A percentile compares a stretch with the other conserved stretches of the same genome.
Evolutionary conservation across 257 asterid genomes (phyloP).

Genomic region (Solanum habrochaites): DNA sequence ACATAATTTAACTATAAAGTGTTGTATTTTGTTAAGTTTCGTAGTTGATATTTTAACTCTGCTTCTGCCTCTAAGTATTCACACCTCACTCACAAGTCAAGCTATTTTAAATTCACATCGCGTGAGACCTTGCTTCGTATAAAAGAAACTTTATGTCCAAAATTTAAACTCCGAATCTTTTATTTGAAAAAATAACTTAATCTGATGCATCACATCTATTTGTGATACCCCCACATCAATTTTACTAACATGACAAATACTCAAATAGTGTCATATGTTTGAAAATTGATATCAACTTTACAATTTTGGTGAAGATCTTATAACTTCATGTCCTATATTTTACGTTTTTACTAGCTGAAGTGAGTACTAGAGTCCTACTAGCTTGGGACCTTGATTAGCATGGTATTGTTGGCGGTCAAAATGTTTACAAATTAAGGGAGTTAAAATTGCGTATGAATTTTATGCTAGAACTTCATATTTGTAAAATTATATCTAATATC

Average conservation of each 20-base stretch:
- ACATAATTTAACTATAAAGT: not conserved
- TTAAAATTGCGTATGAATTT: too few species aligned
- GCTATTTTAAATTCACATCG: too few species aligned
- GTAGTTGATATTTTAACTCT: not conserved
- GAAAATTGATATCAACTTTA: not conserved
- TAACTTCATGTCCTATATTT: not conserved
- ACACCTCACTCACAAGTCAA: not conserved
- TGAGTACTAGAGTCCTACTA: conserved; percentile 1
- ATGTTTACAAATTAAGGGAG: too few species aligned
- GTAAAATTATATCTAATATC: not conserved
- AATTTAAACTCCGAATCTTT: not conserved
- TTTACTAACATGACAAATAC: not conserved
- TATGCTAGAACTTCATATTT: too few species aligned
- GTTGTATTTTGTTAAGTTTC: not conserved
- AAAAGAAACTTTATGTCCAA: rapidly evolving
- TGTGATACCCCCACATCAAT: not conserved
- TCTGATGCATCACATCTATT: too few species aligned
- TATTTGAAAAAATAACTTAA: rapidly evolving
- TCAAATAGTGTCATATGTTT: not conserved
- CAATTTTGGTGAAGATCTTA: not conserved
- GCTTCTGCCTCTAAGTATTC: not conserved
- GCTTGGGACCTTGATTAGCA: not conserved
- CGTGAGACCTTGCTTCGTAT: rapidly evolving
- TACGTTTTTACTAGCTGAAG: not conserved
- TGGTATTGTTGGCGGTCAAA: conserved; percentile 36